phyloP scores from a whole-genome alignment of 441 rosid genomes.

The Isatis lusitanica region DNA sequence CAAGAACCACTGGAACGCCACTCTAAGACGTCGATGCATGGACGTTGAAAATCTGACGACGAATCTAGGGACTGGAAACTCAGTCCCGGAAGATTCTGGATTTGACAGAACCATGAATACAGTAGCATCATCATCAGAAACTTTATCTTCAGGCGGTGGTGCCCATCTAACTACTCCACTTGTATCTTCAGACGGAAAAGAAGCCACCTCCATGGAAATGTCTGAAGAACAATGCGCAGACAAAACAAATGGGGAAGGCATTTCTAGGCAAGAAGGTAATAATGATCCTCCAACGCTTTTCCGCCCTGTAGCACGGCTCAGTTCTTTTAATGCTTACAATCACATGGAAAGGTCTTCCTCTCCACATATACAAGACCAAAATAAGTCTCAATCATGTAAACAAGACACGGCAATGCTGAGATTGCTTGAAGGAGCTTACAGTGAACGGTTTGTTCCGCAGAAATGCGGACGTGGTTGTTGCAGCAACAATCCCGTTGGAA shows the following conservation, averaged over 20 bases:
- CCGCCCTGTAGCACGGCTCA: constrained; percentile 66
- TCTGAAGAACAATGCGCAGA: constrained; percentile 46
- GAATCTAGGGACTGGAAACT: constrained; percentile 31
- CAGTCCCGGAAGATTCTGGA: constrained; percentile 43
- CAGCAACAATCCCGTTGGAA: constrained; percentile 21
- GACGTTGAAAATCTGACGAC: constrained; percentile 39
- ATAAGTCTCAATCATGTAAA: constrained; percentile 41
- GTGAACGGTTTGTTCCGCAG: constrained; percentile 63
- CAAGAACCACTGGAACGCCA: constrained; percentile 76
- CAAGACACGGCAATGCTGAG: constrained; percentile 55
- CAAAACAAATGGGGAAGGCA: constrained; percentile 33
- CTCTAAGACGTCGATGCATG: constrained; percentile 51
- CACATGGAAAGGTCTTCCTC: constrained; percentile 41
- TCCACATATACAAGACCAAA: constrained; percentile 39
- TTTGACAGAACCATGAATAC: constrained; percentile 44
- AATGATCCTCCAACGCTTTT: constrained; percentile 55
- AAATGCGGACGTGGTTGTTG: constrained; percentile 76
- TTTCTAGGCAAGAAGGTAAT: constrained; percentile 40
- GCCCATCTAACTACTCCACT: constrained; percentile 56
- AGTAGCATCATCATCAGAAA: constrained; percentile 71
- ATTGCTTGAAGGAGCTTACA: constrained; percentile 58
- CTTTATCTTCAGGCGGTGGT: constrained; percentile 64
- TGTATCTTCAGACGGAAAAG: constrained; percentile 60
- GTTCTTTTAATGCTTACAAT: constrained; percentile 58
- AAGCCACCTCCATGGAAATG: constrained; percentile 47